Base-by-base conservation (phyloP, 768 basidiomycete genomes). In the Boletellus ananiceps region DNA sequence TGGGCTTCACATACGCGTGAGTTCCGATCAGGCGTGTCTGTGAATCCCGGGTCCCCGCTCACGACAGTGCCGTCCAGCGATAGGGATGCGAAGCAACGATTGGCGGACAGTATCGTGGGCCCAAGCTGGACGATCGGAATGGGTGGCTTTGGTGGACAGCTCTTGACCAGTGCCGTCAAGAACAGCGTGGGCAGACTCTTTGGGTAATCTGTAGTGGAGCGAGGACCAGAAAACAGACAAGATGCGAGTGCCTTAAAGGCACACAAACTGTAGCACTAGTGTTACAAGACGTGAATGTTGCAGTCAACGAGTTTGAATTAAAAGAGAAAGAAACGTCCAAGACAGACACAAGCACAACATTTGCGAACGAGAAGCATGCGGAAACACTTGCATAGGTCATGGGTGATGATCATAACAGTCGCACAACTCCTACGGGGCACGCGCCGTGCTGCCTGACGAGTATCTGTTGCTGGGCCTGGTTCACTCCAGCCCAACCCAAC, bases 1-100 rank as follows among this genome's bases (percentile, higher is more conserved):
- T 97, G 45, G 95, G 95, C 11, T 98, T 97, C 73, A 96, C 93
- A 42, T 98, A 92, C 62, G 90, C 88, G 90, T 90, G 67, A 61
- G 84, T 74, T 18, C 48, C 16, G 29, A 50, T 57, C 47, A 13
- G 32, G 6, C 40, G 51, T 34, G 11, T 18, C 16, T 32, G n/a
- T n/a, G 36, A 41, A 48, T 19, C 23, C 27, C 39, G 37, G 42
- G 49, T 38, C 23, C 46, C 45, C 14, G 18, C 52, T 63, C 23
- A 67, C 42, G 33, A 14, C 15, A 9, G 33, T 34, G 47, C 6
- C 31, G 31, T 61, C 14, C 59, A 88, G 86, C 40, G 93, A 95
- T 64, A 83, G 93, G 43, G 95, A 98, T 60, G 90, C 95, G 23
- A 96, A 96, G 67, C 81, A 86, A 58, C 81, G 83, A 45, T 97